These are phyloP conservation scores for Tolypocladium tropicale DNA, from an alignment of 2,329 filamentous ascomycete species.

Conservation along the genomic window DNA sequence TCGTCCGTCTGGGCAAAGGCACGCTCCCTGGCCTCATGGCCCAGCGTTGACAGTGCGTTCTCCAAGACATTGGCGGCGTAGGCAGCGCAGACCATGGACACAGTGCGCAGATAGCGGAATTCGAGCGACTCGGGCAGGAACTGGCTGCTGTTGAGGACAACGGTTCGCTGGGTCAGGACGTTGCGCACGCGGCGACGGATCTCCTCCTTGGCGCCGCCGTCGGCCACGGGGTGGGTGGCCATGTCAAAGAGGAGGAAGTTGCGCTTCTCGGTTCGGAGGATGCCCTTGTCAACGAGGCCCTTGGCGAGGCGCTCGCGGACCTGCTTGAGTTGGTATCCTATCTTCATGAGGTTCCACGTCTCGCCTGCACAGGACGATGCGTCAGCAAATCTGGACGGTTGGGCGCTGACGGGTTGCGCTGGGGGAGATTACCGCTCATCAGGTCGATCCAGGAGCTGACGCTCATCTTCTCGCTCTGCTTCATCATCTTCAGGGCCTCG, in stretches of 20 bases:
- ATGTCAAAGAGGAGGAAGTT: constrained; percentile 99
- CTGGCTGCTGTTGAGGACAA: constrained; percentile 75
- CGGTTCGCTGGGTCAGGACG: constrained; percentile 85
- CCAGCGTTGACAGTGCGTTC: constrained; percentile 88
- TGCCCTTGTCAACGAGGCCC: constrained; percentile 96
- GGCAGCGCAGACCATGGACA: constrained; percentile 94
- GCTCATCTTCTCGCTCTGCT: constrained; percentile 99
- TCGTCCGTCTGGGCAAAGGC: constrained; percentile 97
- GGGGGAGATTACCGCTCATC: constrained; percentile 67
- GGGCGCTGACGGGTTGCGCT: not conserved
- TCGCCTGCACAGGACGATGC: constrained; percentile 53
- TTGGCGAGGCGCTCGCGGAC: constrained; percentile 95
- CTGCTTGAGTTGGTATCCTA: constrained; percentile 98
- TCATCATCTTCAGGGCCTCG: constrained; percentile 99
- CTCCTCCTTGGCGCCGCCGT: constrained; percentile 95
- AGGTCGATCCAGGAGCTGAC: constrained; percentile 98
- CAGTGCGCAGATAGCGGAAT: constrained; percentile 83
- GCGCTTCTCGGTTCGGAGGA: constrained; percentile 95
- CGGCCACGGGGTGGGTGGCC: constrained; percentile 95
- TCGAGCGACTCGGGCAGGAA: constrained; percentile 93
- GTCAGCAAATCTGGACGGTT: not conserved
- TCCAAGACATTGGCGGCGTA: constrained; percentile 97
- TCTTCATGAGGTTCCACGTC: constrained; percentile 99
- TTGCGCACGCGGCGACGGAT: constrained; percentile 87
- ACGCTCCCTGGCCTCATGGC: constrained; percentile 86